Evolutionary conservation across 2,329 filamentous ascomycete genomes (phyloP), one percentile per base, ranked within the genome.

Genomic region (Aspergillus pseudotamarii): DNA sequence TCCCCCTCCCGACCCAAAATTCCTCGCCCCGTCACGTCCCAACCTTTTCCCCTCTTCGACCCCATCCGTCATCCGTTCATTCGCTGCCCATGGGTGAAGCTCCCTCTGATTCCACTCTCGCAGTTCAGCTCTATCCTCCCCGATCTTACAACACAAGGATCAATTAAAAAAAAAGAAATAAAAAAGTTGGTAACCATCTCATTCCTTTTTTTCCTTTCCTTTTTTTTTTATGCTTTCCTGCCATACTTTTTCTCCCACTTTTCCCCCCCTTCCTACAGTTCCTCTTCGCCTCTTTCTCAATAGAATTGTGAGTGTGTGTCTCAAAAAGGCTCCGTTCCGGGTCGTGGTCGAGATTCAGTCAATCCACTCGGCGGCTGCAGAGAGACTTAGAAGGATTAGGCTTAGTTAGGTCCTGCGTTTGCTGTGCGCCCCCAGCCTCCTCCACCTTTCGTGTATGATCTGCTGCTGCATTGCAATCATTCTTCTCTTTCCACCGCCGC

Each of bases 361-460:
- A 58, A 58, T 58, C 61, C 53, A 50, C 59, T 60, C 58, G 48
- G 58, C 65, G 38, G 60, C 66, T 60, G 62, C 66, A 63, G 60
- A 63, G 53, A 64, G 54, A 46, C 48, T 21, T 50, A 30, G 46
- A 30, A 30, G 23, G 32, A 58, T 65, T 65, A 64, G 63, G 64
- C 61, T 63, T 58, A 64, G 64, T 58, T 60, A 34, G 51, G 60
- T 46, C 60, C 66, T 67, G 66, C 66, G 65, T 70, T 69, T 69
- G 66, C 66, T 66, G 58, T 63, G 51, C 61, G 58, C 62, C 62
- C 65, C 66, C 61, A 55, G 61, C 68, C 65, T 66, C 70, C 70
- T 73, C 71, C 71, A 71, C 70, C 66, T 71, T 71, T 67, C 67
- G 50, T 67, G 58, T 66, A 67, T 69, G 68, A 70, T 68, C 67